Evolutionary conservation across 352 stramenopile species (phyloP).

Genomic region (Globisporangium irregulare): DNA sequence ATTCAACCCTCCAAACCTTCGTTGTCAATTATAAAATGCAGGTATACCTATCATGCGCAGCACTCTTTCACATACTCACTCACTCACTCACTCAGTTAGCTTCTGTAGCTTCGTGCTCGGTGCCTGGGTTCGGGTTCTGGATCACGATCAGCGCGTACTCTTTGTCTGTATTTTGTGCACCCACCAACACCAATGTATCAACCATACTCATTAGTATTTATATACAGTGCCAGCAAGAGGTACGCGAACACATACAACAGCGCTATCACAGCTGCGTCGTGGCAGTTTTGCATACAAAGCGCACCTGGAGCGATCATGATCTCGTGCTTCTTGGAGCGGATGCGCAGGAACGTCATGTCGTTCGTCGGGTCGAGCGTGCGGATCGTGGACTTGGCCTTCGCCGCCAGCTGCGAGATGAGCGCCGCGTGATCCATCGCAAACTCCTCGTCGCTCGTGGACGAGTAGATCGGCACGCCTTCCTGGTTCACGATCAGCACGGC

Average conservation of each 20-base stretch:
- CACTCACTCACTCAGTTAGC: constrained; percentile 17
- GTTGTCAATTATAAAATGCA: neutral
- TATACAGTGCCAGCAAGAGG: constrained; percentile 2
- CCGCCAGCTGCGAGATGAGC: constrained; percentile 86
- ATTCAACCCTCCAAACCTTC: too few species aligned
- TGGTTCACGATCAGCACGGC: constrained; percentile 93
- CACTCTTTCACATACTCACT: neutral
- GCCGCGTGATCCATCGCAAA: constrained; percentile 84
- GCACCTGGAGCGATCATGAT: constrained; percentile 89
- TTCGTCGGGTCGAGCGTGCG: constrained; percentile 90
- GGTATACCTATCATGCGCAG: neutral
- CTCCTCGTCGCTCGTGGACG: constrained; percentile 88
- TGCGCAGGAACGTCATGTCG: constrained; percentile 92
- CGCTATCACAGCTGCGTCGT: neutral
- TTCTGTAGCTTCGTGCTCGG: constrained; percentile 33
- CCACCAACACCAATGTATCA: neutral
- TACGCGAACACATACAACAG: neutral
- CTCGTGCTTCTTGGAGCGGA: constrained; percentile 93
- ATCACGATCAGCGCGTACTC: constrained; percentile 94
- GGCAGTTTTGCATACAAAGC: neutral
- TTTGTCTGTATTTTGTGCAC: constrained; percentile 58
- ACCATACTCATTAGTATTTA: neutral
- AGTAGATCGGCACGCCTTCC: constrained; percentile 91
- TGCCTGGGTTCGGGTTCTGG: constrained; percentile 82
- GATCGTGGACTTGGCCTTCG: constrained; percentile 90